A percentile compares a stretch with the other conserved stretches of the same genome.
These are phyloP conservation scores for Aplosporella prunicola DNA, from an alignment of 2,329 filamentous ascomycete species.

Conservation along the genomic window DNA sequence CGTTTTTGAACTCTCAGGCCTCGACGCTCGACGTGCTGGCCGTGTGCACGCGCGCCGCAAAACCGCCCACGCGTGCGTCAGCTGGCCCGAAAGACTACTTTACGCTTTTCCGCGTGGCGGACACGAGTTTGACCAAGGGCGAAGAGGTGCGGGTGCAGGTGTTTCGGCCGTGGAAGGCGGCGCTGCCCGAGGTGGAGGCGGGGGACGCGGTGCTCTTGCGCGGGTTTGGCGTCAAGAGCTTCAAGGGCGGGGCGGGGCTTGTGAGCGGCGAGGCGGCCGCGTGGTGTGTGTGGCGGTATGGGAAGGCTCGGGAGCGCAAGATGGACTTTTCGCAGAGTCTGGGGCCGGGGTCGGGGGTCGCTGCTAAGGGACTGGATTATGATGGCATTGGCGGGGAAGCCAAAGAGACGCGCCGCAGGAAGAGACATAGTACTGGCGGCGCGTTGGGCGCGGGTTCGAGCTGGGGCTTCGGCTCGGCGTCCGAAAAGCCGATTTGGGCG, in stretches of 20 bases:
- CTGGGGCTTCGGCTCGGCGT: no score
- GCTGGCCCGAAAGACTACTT: conserved; percentile 35
- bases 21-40: conserved; percentile 36
- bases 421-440: background rate
- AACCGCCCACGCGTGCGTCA: conserved; percentile 27
- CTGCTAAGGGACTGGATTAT: background rate
- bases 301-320: conserved; percentile 7
- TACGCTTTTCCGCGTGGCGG: conserved; percentile 34
- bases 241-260: conserved; percentile 26
- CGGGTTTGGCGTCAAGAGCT: conserved; percentile 33
- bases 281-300: conserved; percentile 40
- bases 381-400: background rate
- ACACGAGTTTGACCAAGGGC: conserved; percentile 20
- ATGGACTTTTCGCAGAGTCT: background rate
- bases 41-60: conserved; percentile 29
- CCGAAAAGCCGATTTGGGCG: conserved; percentile 18
- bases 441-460: no score
- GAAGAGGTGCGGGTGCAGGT: conserved; percentile 26
- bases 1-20: conserved; percentile 33
- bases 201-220: conserved; percentile 39
- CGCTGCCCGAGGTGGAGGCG: conserved; percentile 30
- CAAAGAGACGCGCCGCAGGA: background rate
- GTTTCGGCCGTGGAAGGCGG: conserved; percentile 34
- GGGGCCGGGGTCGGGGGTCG: background rate
- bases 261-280: conserved; percentile 33